Percentiles rank a stretch among this genome's conserved stretches.
These are phyloP conservation scores for Juncus effusus DNA, from an alignment of 176 grass and related monocot species.

Conservation along the genomic window DNA sequence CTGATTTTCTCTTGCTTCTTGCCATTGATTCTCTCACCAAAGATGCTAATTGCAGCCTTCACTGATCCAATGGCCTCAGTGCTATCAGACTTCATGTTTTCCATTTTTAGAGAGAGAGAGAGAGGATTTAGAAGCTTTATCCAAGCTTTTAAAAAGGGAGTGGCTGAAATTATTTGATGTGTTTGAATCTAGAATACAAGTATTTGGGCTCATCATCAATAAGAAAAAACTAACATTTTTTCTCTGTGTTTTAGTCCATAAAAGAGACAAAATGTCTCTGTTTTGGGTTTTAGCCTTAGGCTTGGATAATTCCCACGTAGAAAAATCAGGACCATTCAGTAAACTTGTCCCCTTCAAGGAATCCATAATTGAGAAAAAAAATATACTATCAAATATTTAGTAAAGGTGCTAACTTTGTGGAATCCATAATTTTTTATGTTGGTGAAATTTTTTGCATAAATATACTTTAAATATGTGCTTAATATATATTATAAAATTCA, in stretches of 20 bases:
- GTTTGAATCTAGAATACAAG: neutral
- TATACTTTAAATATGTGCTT: no score
- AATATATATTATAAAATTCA: no score
- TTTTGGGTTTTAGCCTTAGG: conserved; percentile 7
- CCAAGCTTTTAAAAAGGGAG: conserved; percentile 13
- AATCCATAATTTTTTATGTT: no score
- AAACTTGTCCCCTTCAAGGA: no score
- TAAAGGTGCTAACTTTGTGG: no score
- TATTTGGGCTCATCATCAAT: no score
- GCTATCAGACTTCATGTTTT: conserved; percentile 39
- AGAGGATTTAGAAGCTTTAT: conserved; percentile 16
- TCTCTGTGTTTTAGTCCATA: neutral
- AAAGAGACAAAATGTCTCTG: conserved; percentile 21
- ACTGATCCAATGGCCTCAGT: conserved; percentile 47
- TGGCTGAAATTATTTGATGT: conserved; percentile 8
- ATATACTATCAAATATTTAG: no score
- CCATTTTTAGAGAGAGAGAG: conserved; percentile 33
- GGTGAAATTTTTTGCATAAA: no score
- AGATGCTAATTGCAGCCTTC: conserved; percentile 63
- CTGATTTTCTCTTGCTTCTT: conserved; percentile 38
- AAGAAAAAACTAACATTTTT: no score
- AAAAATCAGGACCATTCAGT: no score
- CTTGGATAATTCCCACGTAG: conserved; percentile 10
- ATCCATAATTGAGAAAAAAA: no score
- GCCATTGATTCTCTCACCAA: conserved; percentile 61